phyloP scores from a whole-genome alignment of 148 eudicot species.

The Cornus kousa region DNA sequence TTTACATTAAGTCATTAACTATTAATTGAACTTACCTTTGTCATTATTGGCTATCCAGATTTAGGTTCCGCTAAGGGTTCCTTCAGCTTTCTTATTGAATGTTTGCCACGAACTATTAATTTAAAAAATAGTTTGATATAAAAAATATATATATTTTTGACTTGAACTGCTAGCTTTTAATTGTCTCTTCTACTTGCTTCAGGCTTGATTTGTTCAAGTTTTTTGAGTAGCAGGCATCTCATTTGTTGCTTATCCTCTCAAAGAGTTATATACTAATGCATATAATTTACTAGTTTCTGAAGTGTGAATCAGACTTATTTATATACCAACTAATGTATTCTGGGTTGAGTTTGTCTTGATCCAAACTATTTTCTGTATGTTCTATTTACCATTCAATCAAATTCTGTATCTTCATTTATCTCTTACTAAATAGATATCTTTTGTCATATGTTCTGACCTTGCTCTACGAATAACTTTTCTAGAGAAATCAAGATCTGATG shows the following conservation, averaged over 20 bases:
- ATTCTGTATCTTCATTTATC: too few relatives aligned
- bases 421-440: background rate
- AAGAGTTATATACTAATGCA: background rate
- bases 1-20: background rate
- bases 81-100: too few relatives aligned
- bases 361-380: background rate
- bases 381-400: background rate
- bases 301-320: background rate
- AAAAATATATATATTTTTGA: too few relatives aligned
- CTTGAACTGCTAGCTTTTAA: too few relatives aligned
- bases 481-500: conserved; percentile 51
- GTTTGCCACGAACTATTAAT: too few relatives aligned
- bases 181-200: background rate
- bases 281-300: background rate
- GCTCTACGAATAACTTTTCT: conserved; percentile 5
- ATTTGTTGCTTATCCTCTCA: background rate
- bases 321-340: too few relatives aligned
- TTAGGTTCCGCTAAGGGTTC: too few relatives aligned
- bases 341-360: background rate
- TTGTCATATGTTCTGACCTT: background rate
- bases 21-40: too few relatives aligned
- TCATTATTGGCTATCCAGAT: too few relatives aligned
- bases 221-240: background rate
- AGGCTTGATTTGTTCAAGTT: background rate
- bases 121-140: too few relatives aligned